Evolutionary conservation across 345 rosid genomes (phyloP).

Genomic region (Physaria fendleri): DNA sequence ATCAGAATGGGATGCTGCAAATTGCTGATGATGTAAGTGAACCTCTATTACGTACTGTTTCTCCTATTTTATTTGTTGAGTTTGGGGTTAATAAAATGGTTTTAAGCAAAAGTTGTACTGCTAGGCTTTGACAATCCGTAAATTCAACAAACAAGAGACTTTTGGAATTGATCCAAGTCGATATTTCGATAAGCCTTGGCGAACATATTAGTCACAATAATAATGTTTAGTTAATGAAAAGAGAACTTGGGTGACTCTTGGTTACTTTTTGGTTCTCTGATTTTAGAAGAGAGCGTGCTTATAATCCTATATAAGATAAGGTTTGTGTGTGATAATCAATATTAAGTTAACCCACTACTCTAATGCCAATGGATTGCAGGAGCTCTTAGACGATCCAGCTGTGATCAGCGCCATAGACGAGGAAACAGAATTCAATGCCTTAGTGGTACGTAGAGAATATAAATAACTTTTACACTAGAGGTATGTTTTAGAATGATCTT

Average conservation of each 20-base stretch:
- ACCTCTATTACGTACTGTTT: neutral
- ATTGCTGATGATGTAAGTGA: constrained; percentile 89
- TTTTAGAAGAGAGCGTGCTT: neutral
- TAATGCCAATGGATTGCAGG: constrained; percentile 42
- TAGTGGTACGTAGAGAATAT: constrained; percentile 59
- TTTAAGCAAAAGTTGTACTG: neutral
- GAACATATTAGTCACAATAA: neutral
- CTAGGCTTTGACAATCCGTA: neutral
- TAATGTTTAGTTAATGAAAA: neutral
- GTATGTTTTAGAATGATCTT: neutral
- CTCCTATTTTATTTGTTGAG: too few species aligned
- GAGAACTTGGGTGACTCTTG: neutral
- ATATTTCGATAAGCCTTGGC: neutral
- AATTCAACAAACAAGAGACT: neutral
- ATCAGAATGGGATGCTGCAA: constrained; percentile 60
- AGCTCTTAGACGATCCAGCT: constrained; percentile 77
- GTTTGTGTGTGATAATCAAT: neutral
- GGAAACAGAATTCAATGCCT: constrained; percentile 87
- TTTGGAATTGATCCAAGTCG: neutral
- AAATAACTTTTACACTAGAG: neutral
- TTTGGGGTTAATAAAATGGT: neutral
- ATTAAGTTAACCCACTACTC: neutral
- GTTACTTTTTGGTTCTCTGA: neutral
- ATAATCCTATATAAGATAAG: neutral
- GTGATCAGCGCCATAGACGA: constrained; percentile 71